A percentile compares a stretch with the other conserved stretches of the same genome.
These are phyloP conservation scores for Fulvia fulva DNA, from an alignment of 2,329 filamentous ascomycete genomes.

Conservation along the genomic window DNA sequence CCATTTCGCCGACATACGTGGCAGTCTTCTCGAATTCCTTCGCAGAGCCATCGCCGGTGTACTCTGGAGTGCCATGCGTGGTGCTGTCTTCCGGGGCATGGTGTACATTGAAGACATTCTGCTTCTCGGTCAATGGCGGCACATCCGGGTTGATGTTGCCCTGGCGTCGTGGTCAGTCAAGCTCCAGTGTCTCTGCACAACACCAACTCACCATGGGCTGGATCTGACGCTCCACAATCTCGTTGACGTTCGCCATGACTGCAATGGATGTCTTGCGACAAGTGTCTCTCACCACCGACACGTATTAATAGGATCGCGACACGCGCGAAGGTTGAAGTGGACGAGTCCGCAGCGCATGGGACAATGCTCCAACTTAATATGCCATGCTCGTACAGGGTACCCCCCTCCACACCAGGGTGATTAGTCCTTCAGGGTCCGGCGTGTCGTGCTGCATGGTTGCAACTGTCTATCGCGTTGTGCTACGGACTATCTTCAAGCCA, in stretches of 20 bases:
- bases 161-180: constrained; percentile 8
- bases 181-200: background rate
- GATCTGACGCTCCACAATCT: constrained; percentile 33
- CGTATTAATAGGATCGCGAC: background rate
- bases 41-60: background rate
- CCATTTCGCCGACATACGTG: constrained; percentile 27
- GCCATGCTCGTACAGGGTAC: background rate
- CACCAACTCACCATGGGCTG: constrained; percentile 28
- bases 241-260: constrained; percentile 28
- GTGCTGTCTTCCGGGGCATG: constrained; percentile 17
- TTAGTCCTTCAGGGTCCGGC: background rate
- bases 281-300: constrained; percentile 15
- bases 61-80: background rate
- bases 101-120: constrained; percentile 34
- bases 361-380: background rate
- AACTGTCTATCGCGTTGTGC: background rate
- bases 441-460: background rate
- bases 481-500: background rate
- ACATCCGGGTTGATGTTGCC: constrained; percentile 29
- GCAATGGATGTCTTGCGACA: background rate
- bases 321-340: background rate
- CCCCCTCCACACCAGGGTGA: background rate
- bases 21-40: constrained; percentile 29
- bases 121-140: constrained; percentile 35
- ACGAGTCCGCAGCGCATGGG: background rate